Base-by-base conservation (phyloP, 163 green algal genomes). In the Scenedesmus sp. region DNA sequence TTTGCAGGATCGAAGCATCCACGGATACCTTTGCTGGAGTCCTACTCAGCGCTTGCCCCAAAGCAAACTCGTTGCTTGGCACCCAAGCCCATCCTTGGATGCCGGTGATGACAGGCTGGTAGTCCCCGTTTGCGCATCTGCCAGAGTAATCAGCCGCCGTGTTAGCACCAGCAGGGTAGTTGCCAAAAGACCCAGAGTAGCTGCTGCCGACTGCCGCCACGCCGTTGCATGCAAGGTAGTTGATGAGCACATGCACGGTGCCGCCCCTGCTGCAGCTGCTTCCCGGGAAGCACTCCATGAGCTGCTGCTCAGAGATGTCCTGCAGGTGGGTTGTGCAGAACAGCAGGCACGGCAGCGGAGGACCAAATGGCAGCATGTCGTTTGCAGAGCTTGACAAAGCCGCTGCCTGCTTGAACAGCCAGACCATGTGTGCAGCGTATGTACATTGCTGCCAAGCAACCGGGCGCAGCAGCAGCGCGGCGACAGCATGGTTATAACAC, bases 161-260 rank as follows among this genome's bases (percentile, higher is more conserved):
- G 18, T 15, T 10, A 3, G 30, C 16, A 26, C 24, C 46, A 6
- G n/a, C 22, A 20, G 85, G 85, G 49, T 85, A 90, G 46, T 76
- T n/a, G 24, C 72, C 72, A 26, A 73, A 79, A 0, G 22, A 33
- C 3, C 46, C 46, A 16, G 22, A 30, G 65, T 40, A 76, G 68
- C 43, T 49, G 18, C 9, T 42, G 16, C 85, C 85, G 15, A 49
- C 85, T 37, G 85, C 85, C 42, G 85, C 85, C 26, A 84, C 30
- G 40, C 85, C 85, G 56, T 90, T 90, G 85, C 85, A 90, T 1
- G 85, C 85, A 2, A 90, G 85, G 85, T 59, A 76, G 72, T 90
- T 90, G 46, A 90, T 30, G 18, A 90, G n/a, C 6, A 90, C 85
- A 56, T 90, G 85, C 43, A 84, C 68, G 9, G 70, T 76, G n/a